phyloP scores from a whole-genome alignment of 2,329 filamentous ascomycete species.

The Fusarium sp. region DNA sequence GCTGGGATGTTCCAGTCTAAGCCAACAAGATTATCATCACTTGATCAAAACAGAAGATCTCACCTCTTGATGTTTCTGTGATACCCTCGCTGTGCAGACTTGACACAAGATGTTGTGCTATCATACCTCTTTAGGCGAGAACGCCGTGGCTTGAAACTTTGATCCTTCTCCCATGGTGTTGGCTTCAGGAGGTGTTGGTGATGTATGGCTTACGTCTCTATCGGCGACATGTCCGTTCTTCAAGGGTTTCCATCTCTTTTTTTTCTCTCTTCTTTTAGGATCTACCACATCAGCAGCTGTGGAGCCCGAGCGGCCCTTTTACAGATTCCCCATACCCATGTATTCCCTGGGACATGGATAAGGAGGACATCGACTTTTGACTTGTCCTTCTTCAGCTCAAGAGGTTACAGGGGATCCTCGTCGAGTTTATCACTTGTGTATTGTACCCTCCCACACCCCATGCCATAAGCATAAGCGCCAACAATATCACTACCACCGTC shows the following conservation, averaged over 20 bases:
- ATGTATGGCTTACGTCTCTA: not conserved
- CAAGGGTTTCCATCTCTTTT: not conserved
- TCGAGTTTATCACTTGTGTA: slow-evolving; percentile 32
- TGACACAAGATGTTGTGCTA: slow-evolving; percentile 24
- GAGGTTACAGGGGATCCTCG: slow-evolving; percentile 35
- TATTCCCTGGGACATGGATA: slow-evolving; percentile 10
- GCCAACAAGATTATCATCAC: not conserved
- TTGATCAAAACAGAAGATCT: not conserved
- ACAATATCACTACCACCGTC: slow-evolving; percentile 20
- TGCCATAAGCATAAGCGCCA: slow-evolving; percentile 25
- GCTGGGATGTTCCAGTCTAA: slow-evolving; percentile 9
- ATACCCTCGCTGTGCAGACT: slow-evolving; percentile 10
- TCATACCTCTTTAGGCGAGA: slow-evolving; percentile 16
- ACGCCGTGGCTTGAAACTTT: slow-evolving; percentile 20
- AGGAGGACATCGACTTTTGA: not conserved
- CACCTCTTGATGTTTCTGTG: slow-evolving; percentile 4
- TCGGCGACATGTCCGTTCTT: not conserved
- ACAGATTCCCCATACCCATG: slow-evolving; percentile 11
- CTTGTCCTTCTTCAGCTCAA: slow-evolving; percentile 6
- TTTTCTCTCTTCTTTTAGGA: not conserved
- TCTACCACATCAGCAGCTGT: slow-evolving; percentile 3
- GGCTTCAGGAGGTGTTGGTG: slow-evolving; percentile 14
- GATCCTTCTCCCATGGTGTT: slow-evolving; percentile 23
- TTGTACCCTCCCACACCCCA: slow-evolving; percentile 8
- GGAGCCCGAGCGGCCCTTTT: not conserved